Percentiles rank a stretch among this genome's conserved stretches.
phyloP scores from a whole-genome alignment of 257 asterid genomes.

The Lycium barbarum region DNA sequence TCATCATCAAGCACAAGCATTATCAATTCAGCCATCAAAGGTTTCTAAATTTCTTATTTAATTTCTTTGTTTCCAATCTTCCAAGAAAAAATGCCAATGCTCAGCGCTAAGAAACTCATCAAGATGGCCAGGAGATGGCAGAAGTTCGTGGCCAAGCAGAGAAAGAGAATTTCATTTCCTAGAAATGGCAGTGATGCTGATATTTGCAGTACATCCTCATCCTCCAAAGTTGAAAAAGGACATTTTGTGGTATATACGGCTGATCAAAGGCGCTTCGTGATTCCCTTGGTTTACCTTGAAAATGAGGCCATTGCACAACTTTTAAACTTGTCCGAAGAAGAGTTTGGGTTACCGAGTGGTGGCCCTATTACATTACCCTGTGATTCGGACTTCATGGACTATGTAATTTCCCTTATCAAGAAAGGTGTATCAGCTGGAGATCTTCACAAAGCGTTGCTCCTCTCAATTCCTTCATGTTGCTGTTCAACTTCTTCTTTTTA shows the following conservation, averaged over 20 bases:
- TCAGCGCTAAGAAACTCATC: background rate
- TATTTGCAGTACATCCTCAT: background rate
- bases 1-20: background rate
- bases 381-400: background rate
- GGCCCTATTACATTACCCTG: background rate
- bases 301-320: background rate
- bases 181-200: background rate
- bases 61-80: background rate
- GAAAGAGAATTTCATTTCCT: background rate
- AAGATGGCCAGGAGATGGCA: conserved; percentile 15
- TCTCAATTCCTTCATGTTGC: background rate
- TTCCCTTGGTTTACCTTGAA: background rate
- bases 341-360: background rate
- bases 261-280: background rate
- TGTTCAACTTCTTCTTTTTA: background rate
- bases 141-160: background rate
- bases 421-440: background rate
- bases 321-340: background rate
- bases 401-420: background rate
- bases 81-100: background rate
- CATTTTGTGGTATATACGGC: background rate
- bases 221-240: background rate
- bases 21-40: background rate
- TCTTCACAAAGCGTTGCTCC: background rate
- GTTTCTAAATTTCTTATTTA: background rate